Evolutionary conservation across 441 rosid genomes (phyloP).

Genomic region (Metrosideros polymorpha): DNA sequence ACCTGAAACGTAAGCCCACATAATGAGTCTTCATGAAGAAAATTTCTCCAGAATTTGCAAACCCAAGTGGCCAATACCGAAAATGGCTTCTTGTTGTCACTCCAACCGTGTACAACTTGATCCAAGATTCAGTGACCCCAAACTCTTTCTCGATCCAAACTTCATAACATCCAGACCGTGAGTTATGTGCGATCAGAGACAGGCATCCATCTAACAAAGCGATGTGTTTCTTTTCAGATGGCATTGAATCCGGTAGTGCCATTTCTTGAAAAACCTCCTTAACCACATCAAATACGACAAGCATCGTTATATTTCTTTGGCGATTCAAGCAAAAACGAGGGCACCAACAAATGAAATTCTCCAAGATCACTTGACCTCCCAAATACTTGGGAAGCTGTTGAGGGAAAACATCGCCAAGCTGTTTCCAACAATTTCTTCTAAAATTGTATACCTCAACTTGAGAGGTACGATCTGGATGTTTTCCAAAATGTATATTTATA

Average conservation of each 20-base stretch:
- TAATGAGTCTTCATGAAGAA: background rate
- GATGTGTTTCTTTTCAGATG: background rate
- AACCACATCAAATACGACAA: background rate
- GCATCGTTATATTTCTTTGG: too few species aligned
- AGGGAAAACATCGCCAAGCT: background rate
- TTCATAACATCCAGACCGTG: background rate
- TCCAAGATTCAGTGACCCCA: background rate
- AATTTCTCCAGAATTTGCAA: background rate
- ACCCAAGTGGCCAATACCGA: background rate
- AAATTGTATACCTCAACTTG: background rate
- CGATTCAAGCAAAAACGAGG: background rate
- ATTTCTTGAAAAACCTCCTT: background rate
- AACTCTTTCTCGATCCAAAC: too few species aligned
- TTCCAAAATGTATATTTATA: too few species aligned
- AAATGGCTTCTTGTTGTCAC: background rate
- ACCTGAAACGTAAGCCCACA: background rate
- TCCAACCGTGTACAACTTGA: background rate
- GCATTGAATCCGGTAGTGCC: background rate
- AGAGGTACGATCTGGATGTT: background rate
- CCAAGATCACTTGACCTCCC: background rate
- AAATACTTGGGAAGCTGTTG: background rate
- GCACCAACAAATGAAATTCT: background rate
- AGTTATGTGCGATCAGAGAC: background rate
- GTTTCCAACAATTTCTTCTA: background rate
- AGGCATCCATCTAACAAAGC: background rate